phyloP scores from a whole-genome alignment of 2,329 filamentous ascomycete genomes.

The Diaporthe eres region DNA sequence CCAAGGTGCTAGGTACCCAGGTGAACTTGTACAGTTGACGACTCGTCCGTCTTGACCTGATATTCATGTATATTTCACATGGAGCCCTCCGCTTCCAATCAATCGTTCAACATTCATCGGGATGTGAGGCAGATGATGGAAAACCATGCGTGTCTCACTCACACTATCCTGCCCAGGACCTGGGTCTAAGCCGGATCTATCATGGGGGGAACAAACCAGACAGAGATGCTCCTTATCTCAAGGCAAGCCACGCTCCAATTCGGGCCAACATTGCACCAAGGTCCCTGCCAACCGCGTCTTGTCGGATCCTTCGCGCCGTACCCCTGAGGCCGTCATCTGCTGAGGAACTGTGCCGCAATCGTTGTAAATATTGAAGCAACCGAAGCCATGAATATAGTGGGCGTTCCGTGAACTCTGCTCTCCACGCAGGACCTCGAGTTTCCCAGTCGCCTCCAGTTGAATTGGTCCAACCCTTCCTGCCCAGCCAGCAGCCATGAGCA shows the following conservation, averaged over 20 bases:
- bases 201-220: background rate
- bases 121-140: background rate
- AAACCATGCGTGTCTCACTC: background rate
- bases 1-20: background rate
- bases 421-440: background rate
- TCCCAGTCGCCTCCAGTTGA: background rate
- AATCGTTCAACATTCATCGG: background rate
- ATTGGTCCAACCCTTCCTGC: background rate
- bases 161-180: background rate
- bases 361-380: background rate
- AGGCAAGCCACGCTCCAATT: background rate
- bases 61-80: background rate
- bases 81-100: too few relatives aligned
- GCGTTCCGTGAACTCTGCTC: background rate
- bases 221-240: background rate
- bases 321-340: background rate
- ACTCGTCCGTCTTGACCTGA: too few relatives aligned
- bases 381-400: background rate
- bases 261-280: background rate
- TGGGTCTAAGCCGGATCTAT: background rate
- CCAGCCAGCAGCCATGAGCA: conserved; percentile 11
- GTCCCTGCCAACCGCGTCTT: background rate
- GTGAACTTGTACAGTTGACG: background rate
- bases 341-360: background rate
- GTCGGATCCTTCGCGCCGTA: conserved; percentile 3